These are phyloP conservation scores for Plenodomus lindquistii DNA, from an alignment of 2,329 filamentous ascomycete genomes.

Conservation along the genomic window DNA sequence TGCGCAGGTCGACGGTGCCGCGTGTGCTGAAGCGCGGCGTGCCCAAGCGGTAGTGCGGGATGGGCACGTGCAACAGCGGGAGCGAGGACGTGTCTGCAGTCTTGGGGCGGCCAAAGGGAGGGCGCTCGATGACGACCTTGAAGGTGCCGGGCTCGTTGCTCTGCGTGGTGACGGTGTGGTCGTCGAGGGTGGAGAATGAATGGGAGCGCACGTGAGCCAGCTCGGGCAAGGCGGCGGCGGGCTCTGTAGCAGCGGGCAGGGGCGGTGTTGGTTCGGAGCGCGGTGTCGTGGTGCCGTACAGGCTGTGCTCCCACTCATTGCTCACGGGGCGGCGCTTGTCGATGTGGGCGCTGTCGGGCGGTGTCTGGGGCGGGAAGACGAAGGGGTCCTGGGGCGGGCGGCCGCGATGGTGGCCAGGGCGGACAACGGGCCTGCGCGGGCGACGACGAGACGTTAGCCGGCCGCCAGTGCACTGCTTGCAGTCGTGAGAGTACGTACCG, in stretches of 20 bases:
- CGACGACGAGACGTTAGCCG: slow-evolving; percentile 25
- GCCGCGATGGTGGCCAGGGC: slow-evolving; percentile 39
- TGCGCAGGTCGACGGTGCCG: slow-evolving; percentile 76
- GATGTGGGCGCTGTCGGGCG: slow-evolving; percentile 42
- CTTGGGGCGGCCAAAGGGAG: slow-evolving; percentile 63
- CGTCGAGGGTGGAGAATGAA: slow-evolving; percentile 78
- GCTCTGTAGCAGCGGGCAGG: slow-evolving; percentile 14
- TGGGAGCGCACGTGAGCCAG: slow-evolving; percentile 58
- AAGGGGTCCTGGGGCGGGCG: slow-evolving; percentile 41
- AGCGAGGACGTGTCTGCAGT: slow-evolving; percentile 61
- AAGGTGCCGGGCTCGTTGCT: slow-evolving; percentile 69
- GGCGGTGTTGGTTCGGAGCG: slow-evolving; percentile 31
- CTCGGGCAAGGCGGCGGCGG: slow-evolving; percentile 11
- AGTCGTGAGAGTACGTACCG: slow-evolving; percentile 37
- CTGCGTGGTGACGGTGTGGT: slow-evolving; percentile 54
- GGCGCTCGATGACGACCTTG: slow-evolving; percentile 78
- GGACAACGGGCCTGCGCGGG: slow-evolving; percentile 39
- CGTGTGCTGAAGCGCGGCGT: slow-evolving; percentile 77
- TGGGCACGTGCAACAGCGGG: slow-evolving; percentile 71
- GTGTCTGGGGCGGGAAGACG: slow-evolving; percentile 45
- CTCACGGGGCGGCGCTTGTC: slow-evolving; percentile 37
- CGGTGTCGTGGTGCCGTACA: slow-evolving; percentile 40
- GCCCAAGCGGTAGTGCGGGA: slow-evolving; percentile 83
- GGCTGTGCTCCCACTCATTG: slow-evolving; percentile 43
- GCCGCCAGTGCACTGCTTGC: neutral